Evolutionary conservation across 23 red algal species (phyloP), one percentile per base, ranked within the genome.

Genomic region (Gracilaria gracilis): DNA sequence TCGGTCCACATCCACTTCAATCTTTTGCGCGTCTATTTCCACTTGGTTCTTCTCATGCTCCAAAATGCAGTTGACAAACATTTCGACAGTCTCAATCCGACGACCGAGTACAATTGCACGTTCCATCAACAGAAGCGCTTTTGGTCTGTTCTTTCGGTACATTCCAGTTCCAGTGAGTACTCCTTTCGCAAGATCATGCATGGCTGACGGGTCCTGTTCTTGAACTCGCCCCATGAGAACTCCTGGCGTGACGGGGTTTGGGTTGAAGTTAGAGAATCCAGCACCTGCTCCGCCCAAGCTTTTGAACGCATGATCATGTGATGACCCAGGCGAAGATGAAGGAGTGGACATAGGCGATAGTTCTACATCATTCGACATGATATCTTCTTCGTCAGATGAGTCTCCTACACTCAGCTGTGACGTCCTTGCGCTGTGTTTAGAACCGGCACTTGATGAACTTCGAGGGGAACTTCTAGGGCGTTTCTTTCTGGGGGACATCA

Each of bases 21-120:
- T 19, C 51, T 42, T 51, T 42, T 66, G 34, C 8, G 72, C 42
- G 20, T 66, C 57, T 0, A 5, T 35, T 12, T 77, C 72, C 0
- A 23, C 42, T 27, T 77, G 72, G 15, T 77, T 77, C n/a, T 29
- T 51, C 23, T 51, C 72, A 9, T 77, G 27, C n/a, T 90, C 74
- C 1, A 80, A 28, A 15, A 90, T 55, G 16, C 31, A 66, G 24
- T 90, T 81, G 2, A 90, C 76, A 19, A 90, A 75, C 40, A 80
- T 70, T 38, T 75, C 50, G 20, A 62, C 87, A 12, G 87, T 90
- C 24, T 66, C 74, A 55, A 90, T 81, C 20, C 71, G 49, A 0
- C 62, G 73, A 24, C 87, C 87, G 11, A 90, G 36, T 17, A 81
- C 75, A 57, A 90, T 59, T 35, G 87, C 87, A 31, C 87, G 87